These are phyloP conservation scores for Berberis vulgaris DNA, from an alignment of 164 flowering plant genomes.

Conservation along the genomic window DNA sequence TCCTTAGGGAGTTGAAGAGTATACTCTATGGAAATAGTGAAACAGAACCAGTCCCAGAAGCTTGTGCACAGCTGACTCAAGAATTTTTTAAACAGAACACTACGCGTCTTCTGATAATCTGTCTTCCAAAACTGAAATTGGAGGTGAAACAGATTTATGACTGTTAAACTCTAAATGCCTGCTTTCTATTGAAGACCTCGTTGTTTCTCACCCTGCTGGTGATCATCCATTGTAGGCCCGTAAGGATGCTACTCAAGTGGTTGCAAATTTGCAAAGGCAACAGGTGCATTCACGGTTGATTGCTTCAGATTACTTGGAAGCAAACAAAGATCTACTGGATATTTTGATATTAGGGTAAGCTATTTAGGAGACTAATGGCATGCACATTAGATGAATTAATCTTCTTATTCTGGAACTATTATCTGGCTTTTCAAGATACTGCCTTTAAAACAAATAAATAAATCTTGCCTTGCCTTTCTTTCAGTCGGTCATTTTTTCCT, in stretches of 20 bases:
- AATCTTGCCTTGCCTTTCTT: too few species aligned
- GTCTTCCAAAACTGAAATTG: constrained; percentile 77
- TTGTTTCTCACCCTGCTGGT: not conserved
- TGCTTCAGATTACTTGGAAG: constrained; percentile 93
- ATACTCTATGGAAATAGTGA: constrained; percentile 87
- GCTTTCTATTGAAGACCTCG: too few species aligned
- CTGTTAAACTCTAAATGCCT: not conserved
- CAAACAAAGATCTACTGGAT: constrained; percentile 85
- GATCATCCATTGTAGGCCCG: constrained; percentile 52
- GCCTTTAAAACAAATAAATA: too few species aligned
- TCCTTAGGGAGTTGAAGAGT: constrained; percentile 62
- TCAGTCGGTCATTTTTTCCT: too few species aligned
- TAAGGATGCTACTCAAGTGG: constrained; percentile 95
- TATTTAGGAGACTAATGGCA: too few species aligned
- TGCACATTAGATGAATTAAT: too few species aligned
- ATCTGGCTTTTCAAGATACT: too few species aligned
- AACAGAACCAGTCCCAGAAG: constrained; percentile 83
- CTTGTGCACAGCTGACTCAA: constrained; percentile 84
- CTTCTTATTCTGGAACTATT: too few species aligned
- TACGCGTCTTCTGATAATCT: constrained; percentile 57
- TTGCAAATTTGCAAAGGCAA: constrained; percentile 94
- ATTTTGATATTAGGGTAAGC: constrained; percentile 38
- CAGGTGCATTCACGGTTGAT: constrained; percentile 86
- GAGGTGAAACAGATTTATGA: constrained; percentile 32
- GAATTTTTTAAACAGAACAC: constrained; percentile 83